Evolutionary conservation across 1,284 basidiomycete genomes (phyloP), one percentile per base, ranked within the genome.

Genomic region (Trichosporon ovoides): DNA sequence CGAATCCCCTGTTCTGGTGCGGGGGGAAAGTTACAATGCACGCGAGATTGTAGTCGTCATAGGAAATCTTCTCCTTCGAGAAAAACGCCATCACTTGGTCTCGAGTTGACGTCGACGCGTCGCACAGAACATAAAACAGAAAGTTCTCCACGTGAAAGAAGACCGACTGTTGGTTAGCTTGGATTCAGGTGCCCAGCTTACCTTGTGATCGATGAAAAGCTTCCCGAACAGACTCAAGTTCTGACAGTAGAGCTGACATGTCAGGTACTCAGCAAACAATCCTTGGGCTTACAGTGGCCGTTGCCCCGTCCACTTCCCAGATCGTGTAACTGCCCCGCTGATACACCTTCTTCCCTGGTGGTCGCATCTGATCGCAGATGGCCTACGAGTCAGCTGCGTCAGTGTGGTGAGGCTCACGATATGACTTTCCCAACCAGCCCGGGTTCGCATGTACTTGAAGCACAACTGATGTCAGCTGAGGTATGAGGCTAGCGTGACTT

Each of bases 191-290:
- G 28, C 28, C 28, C 11, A 38, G 58, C 73, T 18, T 40, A 76
- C 76, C 58, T 98, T 98, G 70, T 95, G 89, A 70, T 98, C 95
- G 70, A 98, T 97, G 77, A 98, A 98, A n/a, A 98, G 81, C 75
- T 98, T 98, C 40, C 94, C 95, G 69, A 98, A 98, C 3, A 98
- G 81, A 33, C 91, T 89, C 28, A 98, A 80, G 70, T 95, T 95
- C 76, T 98, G 95, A 73, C 91, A 96, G 71, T 95, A 98, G 11
- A 97, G 82, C 91, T 95, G 70, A 5, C 59, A 16, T 18, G 28
- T 48, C 16, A 48, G 43, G 12, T 35, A 38, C 2, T 14, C 37
- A 28, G 14, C 18, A 33, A 11, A 24, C 24, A 48, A 18, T 18
- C 1, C 13, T 12, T n/a, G 6, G 12, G 65, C 81, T 51, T 60